These are phyloP conservation scores for Talaromyces amestolkiae DNA, from an alignment of 2,329 filamentous ascomycete species.

Conservation along the genomic window DNA sequence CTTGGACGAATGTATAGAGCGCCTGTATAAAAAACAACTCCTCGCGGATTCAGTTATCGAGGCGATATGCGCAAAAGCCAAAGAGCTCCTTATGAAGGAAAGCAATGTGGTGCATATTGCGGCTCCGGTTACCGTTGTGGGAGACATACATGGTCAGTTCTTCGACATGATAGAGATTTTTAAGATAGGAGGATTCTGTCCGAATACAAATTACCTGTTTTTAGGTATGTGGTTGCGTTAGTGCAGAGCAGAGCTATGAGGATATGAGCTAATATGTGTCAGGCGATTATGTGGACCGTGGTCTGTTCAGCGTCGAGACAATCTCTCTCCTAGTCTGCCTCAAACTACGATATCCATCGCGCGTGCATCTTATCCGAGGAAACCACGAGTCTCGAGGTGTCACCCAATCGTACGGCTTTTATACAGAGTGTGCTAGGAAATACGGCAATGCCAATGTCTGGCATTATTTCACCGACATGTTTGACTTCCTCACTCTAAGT, in stretches of 20 bases:
- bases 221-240: slow-evolving; percentile 60
- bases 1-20: slow-evolving; percentile 95
- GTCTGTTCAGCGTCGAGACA: slow-evolving; percentile 97
- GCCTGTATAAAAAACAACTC: slow-evolving; percentile 94
- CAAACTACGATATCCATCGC: slow-evolving; percentile 92
- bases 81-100: slow-evolving; percentile 98
- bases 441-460: slow-evolving; percentile 98
- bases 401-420: slow-evolving; percentile 98
- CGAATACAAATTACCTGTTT: slow-evolving; percentile 97
- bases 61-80: slow-evolving; percentile 98
- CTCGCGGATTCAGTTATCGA: slow-evolving; percentile 97
- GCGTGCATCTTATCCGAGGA: slow-evolving; percentile 92
- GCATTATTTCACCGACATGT: slow-evolving; percentile 99
- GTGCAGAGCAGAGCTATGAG: background rate
- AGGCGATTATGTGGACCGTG: slow-evolving; percentile 98
- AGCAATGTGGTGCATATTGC: slow-evolving; percentile 98
- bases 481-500: slow-evolving; percentile 93
- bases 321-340: slow-evolving; percentile 96
- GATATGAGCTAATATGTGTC: background rate
- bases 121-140: slow-evolving; percentile 93
- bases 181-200: slow-evolving; percentile 94
- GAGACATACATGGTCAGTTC: slow-evolving; percentile 98
- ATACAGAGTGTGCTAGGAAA: slow-evolving; percentile 95
- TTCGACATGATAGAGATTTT: slow-evolving; percentile 99
- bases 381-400: slow-evolving; percentile 98